These are phyloP conservation scores for Orbilia brochopaga DNA, from an alignment of 2,329 filamentous ascomycete species.

Conservation along the genomic window DNA sequence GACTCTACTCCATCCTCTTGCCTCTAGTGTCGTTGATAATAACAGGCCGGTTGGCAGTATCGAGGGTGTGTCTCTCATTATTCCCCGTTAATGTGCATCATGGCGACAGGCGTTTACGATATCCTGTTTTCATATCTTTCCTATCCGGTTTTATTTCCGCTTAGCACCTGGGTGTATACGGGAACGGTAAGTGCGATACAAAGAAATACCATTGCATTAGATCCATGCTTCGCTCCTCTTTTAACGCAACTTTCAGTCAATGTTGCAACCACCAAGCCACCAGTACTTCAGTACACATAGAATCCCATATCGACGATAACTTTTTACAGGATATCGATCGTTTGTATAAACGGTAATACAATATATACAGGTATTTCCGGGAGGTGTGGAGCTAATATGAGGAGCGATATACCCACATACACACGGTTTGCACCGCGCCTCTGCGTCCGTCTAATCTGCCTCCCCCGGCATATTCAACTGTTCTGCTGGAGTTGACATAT, in stretches of 20 bases:
- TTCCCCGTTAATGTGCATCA: background rate
- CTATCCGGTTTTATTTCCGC: background rate
- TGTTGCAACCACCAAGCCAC: too few relatives aligned
- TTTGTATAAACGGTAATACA: background rate
- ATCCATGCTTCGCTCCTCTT: too few relatives aligned
- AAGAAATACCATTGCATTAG: too few relatives aligned
- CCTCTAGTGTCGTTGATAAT: too few relatives aligned
- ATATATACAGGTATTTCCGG: background rate
- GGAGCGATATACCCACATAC: slow-evolving; percentile 1
- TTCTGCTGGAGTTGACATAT: background rate
- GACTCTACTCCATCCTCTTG: slow-evolving; percentile 67
- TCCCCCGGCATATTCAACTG: background rate
- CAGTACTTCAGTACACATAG: too few relatives aligned
- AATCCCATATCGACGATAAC: background rate
- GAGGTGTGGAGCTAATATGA: background rate
- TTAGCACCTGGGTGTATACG: too few relatives aligned
- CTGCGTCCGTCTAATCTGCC: background rate
- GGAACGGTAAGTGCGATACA: too few relatives aligned
- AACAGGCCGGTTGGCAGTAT: too few relatives aligned
- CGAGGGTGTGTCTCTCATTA: too few relatives aligned
- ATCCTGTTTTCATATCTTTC: background rate
- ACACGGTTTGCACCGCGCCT: background rate
- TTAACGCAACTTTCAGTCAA: too few relatives aligned
- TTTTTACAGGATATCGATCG: background rate
- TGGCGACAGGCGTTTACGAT: background rate